Evolutionary conservation across 1,284 basidiomycete species (phyloP).

Genomic region (Rhodotorula sp.): DNA sequence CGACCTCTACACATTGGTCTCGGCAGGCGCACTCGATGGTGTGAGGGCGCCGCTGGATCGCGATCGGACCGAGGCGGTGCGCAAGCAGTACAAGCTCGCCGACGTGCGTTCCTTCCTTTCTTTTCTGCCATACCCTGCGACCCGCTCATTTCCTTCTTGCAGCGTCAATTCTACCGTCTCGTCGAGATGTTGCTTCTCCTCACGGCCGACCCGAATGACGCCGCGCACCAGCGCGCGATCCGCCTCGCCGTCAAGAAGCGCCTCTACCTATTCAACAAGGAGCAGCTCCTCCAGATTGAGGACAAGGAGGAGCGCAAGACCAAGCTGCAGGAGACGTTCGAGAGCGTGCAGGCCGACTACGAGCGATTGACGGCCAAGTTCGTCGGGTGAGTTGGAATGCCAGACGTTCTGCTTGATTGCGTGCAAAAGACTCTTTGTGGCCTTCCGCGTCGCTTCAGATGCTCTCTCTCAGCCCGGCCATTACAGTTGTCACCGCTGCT

Average conservation of each 20-base stretch:
- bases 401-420: too few relatives aligned
- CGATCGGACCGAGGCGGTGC: conserved; percentile 70
- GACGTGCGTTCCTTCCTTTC: conserved; percentile 58
- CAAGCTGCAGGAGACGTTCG: conserved; percentile 91
- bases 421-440: too few relatives aligned
- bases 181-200: conserved; percentile 86
- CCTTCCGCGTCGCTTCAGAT: too few relatives aligned
- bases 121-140: neutral
- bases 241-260: conserved; percentile 73
- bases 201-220: conserved; percentile 54
- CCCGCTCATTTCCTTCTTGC: conserved; percentile 13
- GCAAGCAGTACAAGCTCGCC: conserved; percentile 83
- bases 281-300: conserved; percentile 50
- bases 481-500: too few relatives aligned
- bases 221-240: conserved; percentile 29
- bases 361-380: conserved; percentile 29
- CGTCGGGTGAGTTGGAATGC: neutral
- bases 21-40: conserved; percentile 61
- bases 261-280: conserved; percentile 90
- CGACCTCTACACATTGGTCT: conserved; percentile 79
- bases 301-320: conserved; percentile 80
- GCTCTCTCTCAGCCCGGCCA: too few relatives aligned
- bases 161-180: conserved; percentile 90
- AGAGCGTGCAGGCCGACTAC: conserved; percentile 83
- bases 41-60: conserved; percentile 74